Base-by-base conservation (phyloP, 2,329 filamentous ascomycete genomes). In the Leptographium lundbergii region DNA sequence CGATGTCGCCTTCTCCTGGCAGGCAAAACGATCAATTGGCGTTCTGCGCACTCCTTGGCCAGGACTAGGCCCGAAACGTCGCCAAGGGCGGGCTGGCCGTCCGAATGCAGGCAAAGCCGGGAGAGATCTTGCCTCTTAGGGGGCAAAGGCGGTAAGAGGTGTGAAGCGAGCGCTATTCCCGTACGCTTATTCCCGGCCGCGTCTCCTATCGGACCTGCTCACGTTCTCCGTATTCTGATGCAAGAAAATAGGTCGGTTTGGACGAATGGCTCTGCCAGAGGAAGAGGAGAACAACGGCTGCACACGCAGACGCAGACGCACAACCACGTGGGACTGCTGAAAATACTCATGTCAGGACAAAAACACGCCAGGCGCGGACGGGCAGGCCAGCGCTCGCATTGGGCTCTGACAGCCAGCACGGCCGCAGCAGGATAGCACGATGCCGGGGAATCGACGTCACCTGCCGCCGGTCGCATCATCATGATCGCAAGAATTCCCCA, bases 31-130 rank as follows among this genome's bases (percentile, higher is more conserved):
- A 19, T 17, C 32, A 36, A 36, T 34, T 22, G 14, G n/a, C 34
- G 25, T 7, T 42, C 42, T 42, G 53, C 51, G 11, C 51, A 9
- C 29, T 29, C 27, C 29, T 32, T 32, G 34, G 51, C 27, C 51
- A 22, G 14, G 4, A 39, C 60, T 61, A 61, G 56, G 51, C 58
- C 45, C 36, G 57, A 59, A 17, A 19, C 48, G 54, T 56, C 45
- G 34, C 51, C 54, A 59, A 42, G 25, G 42, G 58, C 61, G 61
- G 61, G 42, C 36, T 51, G 32, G 7, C 17, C 39, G 24, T 60
- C 61, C 57, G 17, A 60, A 62, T 59, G 13, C 45, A 56, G 61
- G 32, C 58, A 60, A 52, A 51, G 52, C 57, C 57, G 60, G 50
- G 10, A 57, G 29, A 29, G 27, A 19, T 48, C 13, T 22, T 19